These are phyloP conservation scores for Nymphaea thermarum DNA, from an alignment of 164 flowering plant genomes.

Conservation along the genomic window DNA sequence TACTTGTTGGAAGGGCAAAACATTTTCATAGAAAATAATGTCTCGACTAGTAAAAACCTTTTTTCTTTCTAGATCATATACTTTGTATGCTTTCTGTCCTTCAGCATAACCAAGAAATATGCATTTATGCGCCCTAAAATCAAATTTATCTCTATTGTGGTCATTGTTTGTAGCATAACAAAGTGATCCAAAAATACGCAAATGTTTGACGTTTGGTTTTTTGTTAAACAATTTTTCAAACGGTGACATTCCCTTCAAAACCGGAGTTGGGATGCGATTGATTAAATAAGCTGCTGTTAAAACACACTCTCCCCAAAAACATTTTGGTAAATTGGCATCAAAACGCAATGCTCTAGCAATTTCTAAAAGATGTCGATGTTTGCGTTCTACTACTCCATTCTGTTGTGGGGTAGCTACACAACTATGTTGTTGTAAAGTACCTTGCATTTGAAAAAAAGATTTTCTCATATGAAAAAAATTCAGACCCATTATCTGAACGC, in stretches of 20 bases:
- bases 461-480: not conserved
- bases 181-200: not conserved
- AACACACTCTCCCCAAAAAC: slow-evolving; percentile 2
- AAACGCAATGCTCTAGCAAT: not conserved
- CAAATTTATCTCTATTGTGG: too few relatives aligned
- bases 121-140: too few relatives aligned
- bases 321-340: not conserved
- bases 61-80: not conserved
- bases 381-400: slow-evolving; percentile 1
- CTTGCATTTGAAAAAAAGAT: not conserved
- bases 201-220: not conserved
- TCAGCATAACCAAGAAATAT: not conserved
- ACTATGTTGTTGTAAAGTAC: not conserved
- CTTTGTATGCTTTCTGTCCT: slow-evolving; percentile 1
- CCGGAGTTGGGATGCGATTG: not conserved
- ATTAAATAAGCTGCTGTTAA: not conserved
- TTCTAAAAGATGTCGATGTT: slow-evolving; percentile 1
- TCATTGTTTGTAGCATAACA: not conserved
- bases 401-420: not conserved
- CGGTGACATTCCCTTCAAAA: not conserved
- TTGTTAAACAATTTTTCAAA: not conserved
- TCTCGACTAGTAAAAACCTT: not conserved
- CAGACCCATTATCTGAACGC: not conserved
- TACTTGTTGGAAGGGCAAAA: not conserved
- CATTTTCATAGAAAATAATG: not conserved